Evolutionary conservation across 805 yeast genomes (phyloP), one percentile per base, ranked within the genome.

Genomic region (Teunomyces panamensis): DNA sequence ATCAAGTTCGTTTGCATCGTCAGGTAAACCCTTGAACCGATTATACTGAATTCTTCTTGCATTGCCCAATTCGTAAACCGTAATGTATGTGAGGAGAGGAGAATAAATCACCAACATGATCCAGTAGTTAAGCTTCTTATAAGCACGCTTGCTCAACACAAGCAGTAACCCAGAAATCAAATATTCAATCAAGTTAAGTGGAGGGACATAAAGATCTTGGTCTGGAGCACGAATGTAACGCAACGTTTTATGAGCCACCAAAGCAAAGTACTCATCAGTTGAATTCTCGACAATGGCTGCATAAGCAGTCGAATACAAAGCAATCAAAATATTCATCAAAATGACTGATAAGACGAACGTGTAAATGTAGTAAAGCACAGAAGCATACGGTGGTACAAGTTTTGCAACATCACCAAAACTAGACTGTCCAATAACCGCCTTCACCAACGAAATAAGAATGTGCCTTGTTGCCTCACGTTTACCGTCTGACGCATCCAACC

Each of bases 151-250:
- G n/a, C 63, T 56, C 4, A 83, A 56, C 6, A 79, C 42, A 28
- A 49, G 55, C 11, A 56, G 51, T 3, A 69, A 46, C 3, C 77
- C 77, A 30, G 55, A 43, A 13, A 73, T 52, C 4, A 55, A 28
- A 1, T 84, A 43, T 64, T 89, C 96, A 46, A 89, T 66, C 55
- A 89, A 63, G 62, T 89, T 89, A 53, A 88, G 75, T 4, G 96
- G 96, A 4, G 96, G 92, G 24, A 88, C 90, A 62, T 81, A 89
- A 35, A 89, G 86, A 59, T 86, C 82, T 49, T 82, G 84, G 68
- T 89, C 96, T 0, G 96, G 96, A 0, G 96, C 96, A 56, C 96
- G 76, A 45, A 89, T 82, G 62, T 86, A 89, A 51, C 91, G 76
- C 56, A 89, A 74, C 0, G 95, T 88, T 71, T 89, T 88, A 52